Evolutionary conservation across 257 asterid species (phyloP), one percentile per base, ranked within the genome.

Genomic region (Datura wrightii): DNA sequence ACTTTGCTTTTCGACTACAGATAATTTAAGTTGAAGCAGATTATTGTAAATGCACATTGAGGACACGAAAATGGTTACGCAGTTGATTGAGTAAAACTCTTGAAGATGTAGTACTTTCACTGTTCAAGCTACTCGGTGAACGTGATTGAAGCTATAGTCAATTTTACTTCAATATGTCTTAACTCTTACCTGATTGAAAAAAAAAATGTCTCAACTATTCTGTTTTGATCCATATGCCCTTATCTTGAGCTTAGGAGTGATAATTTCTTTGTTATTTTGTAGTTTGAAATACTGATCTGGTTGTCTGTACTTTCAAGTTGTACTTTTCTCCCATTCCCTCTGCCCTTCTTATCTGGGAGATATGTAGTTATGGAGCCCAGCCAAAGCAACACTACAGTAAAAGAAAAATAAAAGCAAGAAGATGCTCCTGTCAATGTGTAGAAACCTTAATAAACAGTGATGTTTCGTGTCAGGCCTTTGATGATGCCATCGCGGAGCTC

Each of bases 401-500:
- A n/a, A 44, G 80, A 44, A 72, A n/a, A 72, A 10, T 13, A 10
- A 10, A 44, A 46, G 39, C n/a, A 72, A 10, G 80, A 72, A 5
- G 41, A 44, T 44, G 80, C 41, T 42, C 79, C n/a, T 82, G 62
- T 82, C 18, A 6, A 8, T 70, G 31, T 10, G 19, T 82, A 63
- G 56, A 71, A 31, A 82, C 74, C 42, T 37, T 36, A 42, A 14
- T 8, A 63, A 31, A 46, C 31, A 14, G 60, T 63, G 55, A 9
- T 62, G 60, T 50, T 66, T 39, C 5, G 13, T 83, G 6, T 36
- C 85, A 91, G 92, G 95, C 93, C 6, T 90, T 92, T 80, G 95
- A 90, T 85, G 95, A 92, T 84, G 95, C 93, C 70, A 89, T 92
- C 36, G 84, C 95, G 24, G 92, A 92, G 89, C 87, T 92, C 48